Conservation (phyloP, 2,329 filamentous ascomycete genomes). For the Rutstroemia sp. region DNA sequence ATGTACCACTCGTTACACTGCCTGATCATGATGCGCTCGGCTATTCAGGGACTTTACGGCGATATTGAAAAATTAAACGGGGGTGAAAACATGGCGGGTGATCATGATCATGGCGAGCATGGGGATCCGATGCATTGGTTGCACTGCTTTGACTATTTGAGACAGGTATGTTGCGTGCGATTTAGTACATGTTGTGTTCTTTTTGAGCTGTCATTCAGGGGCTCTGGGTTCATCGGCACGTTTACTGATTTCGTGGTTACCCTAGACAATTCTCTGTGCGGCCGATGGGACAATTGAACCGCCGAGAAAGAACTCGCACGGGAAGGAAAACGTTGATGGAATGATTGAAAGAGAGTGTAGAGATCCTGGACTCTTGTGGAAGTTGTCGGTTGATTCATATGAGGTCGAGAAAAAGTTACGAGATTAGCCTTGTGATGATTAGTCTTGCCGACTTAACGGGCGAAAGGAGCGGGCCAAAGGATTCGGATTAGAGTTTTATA, state of each 20-base stretch:
- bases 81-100: background rate
- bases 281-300: conserved; percentile 8
- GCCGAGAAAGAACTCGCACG: background rate
- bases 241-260: no score
- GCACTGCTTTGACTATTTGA: conserved; percentile 11
- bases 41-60: conserved; percentile 1
- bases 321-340: conserved; percentile 3
- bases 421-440: background rate
- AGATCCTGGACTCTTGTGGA: background rate
- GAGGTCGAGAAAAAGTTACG: background rate
- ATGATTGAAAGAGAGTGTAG: conserved; percentile 3
- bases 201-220: background rate
- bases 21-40: conserved; percentile 1
- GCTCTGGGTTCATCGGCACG: background rate
- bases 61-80: background rate
- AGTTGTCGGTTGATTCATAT: conserved; percentile 2
- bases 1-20: conserved; percentile 8
- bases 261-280: background rate
- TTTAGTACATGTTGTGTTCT: background rate
- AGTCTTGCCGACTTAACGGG: background rate
- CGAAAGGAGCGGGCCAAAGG: background rate
- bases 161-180: conserved; percentile 5
- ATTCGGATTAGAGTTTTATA: no score
- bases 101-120: background rate
- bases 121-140: conserved; percentile 5